Evolutionary conservation across 2,329 filamentous ascomycete species (phyloP), one percentile per base, ranked within the genome.

Genomic region (Elsinoe arachidis): DNA sequence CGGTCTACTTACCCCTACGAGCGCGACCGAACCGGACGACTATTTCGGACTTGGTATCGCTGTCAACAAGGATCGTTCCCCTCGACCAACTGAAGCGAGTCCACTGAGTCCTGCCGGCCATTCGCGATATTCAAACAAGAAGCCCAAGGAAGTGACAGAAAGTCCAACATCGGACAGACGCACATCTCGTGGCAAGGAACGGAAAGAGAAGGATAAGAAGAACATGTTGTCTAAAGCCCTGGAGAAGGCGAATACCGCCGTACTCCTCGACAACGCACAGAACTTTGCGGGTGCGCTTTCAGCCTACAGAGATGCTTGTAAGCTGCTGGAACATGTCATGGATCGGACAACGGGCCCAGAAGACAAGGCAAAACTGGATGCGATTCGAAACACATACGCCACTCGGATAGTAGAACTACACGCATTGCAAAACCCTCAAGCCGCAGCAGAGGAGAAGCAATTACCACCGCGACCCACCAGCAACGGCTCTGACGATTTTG

Each of bases 191-290:
- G 14, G 39, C 34, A 55, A 56, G 51, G 75, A 77, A 61, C 69
- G 70, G 59, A 68, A 72, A 53, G 76, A 78, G 59, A 75, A 72
- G 63, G 76, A 78, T 64, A 78, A 97, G 70, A 97, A 96, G 76
- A 88, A 86, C 10, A 97, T 97, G 91, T 80, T 99, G 35, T 96
- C 92, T n/a, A 88, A 88, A 65, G 93, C 93, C 0, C 76, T 99
- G 56, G 87, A 95, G 69, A 96, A 96, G 73, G 93, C 93, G 52
- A 96, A 99, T 68, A 92, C 89, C 11, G 93, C 93, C 19, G 93
- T 99, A 23, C 81, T 96, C 63, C 81, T 99, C 39, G 93, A 99
- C 73, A 97, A 96, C 80, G 90, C 90, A 12, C 88, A 93, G 66
- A 96, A 97, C 67, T 92, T 93, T 61, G 88, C 92, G 69, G 90